These are phyloP conservation scores for Hymenoscyphus albidus DNA, from an alignment of 2,329 filamentous ascomycete species.

Conservation along the genomic window DNA sequence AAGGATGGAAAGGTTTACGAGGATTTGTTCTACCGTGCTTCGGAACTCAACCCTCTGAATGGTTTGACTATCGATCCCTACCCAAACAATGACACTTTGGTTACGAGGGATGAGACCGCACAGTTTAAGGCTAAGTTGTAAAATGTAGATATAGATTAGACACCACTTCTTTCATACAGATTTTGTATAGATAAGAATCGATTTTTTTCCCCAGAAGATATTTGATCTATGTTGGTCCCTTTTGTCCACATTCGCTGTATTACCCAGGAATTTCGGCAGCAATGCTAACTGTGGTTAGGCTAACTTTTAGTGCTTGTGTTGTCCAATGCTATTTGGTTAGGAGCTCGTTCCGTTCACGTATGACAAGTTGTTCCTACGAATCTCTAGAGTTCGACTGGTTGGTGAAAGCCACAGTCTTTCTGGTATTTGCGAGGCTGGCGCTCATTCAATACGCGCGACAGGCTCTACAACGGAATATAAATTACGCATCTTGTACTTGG, in stretches of 20 bases:
- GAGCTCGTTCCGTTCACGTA: background rate
- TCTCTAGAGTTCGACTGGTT: background rate
- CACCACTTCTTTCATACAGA: too few species aligned
- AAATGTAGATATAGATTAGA: background rate
- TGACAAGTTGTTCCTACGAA: background rate
- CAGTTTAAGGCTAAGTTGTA: slow-evolving; percentile 49
- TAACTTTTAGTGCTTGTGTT: background rate
- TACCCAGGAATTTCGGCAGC: background rate
- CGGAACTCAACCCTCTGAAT: slow-evolving; percentile 70
- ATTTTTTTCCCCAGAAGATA: too few species aligned
- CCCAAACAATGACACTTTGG: slow-evolving; percentile 56
- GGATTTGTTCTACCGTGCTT: slow-evolving; percentile 70
- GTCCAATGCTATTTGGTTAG: background rate
- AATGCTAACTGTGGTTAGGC: background rate
- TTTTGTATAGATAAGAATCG: too few species aligned
- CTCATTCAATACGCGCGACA: background rate
- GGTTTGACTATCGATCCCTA: slow-evolving; percentile 69
- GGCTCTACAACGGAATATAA: background rate
- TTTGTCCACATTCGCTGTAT: too few species aligned
- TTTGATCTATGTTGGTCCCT: too few species aligned
- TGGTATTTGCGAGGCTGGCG: background rate
- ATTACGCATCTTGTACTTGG: background rate
- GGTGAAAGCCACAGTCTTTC: background rate
- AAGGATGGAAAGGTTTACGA: slow-evolving; percentile 74
- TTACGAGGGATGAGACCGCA: slow-evolving; percentile 54